Evolutionary conservation across 495 filamentous ascomycete genomes (phyloP), one percentile per base, ranked within the genome.

Genomic region (Annulohypoxylon bovei): DNA sequence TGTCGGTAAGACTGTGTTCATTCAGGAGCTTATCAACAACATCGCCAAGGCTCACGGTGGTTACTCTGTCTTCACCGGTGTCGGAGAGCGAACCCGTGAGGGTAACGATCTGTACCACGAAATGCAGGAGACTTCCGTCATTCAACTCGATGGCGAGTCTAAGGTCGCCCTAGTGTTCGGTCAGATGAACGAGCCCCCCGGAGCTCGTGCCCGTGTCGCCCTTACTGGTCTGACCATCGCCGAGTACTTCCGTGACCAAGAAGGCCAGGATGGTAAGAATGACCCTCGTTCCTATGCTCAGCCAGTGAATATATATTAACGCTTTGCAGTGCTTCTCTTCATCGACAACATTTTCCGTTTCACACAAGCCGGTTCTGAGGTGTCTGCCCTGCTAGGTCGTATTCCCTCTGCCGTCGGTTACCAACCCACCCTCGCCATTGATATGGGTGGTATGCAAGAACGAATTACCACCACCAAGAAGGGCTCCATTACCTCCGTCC

Each of bases 271-370:
- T 85, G 91, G 85, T 88, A 80, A 68, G 83, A 58, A 52, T 63
- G 22, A 62, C 56, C 20, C 37, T 28, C 6, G 3, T 28, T 3
- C 3, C 4, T 11, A 28, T 4, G 5, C 28, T 28, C 25, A 9
- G 12, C 54, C 9, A 47, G 0, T 32, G 16, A 9, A 39, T 28
- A 22, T 39, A 55, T 39, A 54, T 70, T 75, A 68, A 75, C 14
- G 16, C 7, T 25, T 22, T 4, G 0, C 58, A 91, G 93, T 97
- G 91, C 90, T 97, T 80, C 92, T 97, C 83, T 97, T 95, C 88
- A 98, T 98, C 84, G 95, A 98, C 92, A 99, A 99, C 89, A 98
- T 99, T 85, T 98, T 98, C 93, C 93, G 95, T 80, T 99, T 99
- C 92, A 99, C 95, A 77, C 96, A 99, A 87, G 95, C 95, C 83